Evolutionary conservation across 1,284 basidiomycete species (phyloP).

Genomic region (Heterobasidion annosum): DNA sequence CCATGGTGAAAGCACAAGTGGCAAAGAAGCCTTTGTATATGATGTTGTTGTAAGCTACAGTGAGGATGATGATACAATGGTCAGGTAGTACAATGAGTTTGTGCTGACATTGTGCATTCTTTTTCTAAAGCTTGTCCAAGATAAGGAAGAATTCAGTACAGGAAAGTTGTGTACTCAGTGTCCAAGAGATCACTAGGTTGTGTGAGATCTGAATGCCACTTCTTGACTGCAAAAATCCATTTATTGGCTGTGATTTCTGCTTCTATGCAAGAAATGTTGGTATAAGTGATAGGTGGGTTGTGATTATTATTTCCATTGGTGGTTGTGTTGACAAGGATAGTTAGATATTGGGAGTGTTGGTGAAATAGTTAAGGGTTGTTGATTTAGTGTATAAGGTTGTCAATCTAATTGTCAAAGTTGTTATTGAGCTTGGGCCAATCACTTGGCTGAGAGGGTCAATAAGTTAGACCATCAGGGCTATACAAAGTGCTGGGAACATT

Average conservation of each 20-base stretch:
- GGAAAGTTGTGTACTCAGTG: not conserved
- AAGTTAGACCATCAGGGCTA: conserved; percentile 27
- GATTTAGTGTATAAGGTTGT: not conserved
- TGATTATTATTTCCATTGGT: too few species aligned
- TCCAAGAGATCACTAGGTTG: too few species aligned
- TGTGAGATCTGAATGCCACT: too few species aligned
- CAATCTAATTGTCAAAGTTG: not conserved
- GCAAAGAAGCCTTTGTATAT: not conserved
- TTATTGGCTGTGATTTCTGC: too few species aligned
- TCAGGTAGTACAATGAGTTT: not conserved
- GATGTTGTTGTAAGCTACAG: too few species aligned
- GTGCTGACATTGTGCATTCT: not conserved
- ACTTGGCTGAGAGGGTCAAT: conserved; percentile 7
- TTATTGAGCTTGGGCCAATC: not conserved
- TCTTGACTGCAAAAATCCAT: too few species aligned
- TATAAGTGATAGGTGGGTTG: too few species aligned
- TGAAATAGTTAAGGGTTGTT: not conserved
- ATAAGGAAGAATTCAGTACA: not conserved
- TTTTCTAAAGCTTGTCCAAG: too few species aligned
- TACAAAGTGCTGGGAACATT: conserved; percentile 22
- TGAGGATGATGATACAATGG: not conserved
- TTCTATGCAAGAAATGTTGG: too few species aligned
- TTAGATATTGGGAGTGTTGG: too few species aligned
- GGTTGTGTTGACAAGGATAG: too few species aligned
- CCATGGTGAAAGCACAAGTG: not conserved